Evolutionary conservation across 75 land plant genomes (phyloP), one percentile per base, ranked within the genome.

Genomic region (Picea glauca): DNA sequence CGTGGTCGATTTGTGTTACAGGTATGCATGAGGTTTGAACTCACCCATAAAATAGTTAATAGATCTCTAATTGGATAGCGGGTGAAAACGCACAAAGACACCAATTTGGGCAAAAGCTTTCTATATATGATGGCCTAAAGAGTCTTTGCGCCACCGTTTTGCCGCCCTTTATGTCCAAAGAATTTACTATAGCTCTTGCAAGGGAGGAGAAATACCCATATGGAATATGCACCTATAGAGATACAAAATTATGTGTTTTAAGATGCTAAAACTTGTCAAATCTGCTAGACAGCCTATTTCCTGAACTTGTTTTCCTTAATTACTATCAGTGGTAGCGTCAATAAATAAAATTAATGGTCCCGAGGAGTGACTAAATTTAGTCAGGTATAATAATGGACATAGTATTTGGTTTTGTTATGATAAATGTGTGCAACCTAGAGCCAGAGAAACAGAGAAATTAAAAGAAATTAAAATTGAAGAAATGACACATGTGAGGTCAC

Each of bases 111-210:
- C 9, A 84, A 72, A 80, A 83, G 92, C 77, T 93, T 18, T 94
- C 91, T 58, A 94, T 89, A 13, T 94, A 94, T 80, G 96, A 94
- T 83, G 96, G 94, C 14, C 81, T 85, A 20, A 91, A 83, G 82
- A 84, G 86, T 46, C 84, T 92, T 18, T 91, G 91, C 61, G 91
- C 94, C 14, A 93, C 91, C 56, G 89, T 91, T 31, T 33, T 63
- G 18, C 73, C 91, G 5, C 93, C 94, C 60, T 92, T 92, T 58
- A 76, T 32, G 21, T 78, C 72, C 6, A 92, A 84, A 73, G 91
- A 92, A 63, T 92, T 92, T 60, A 76, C 58, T 13, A 76, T 92
- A 1, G 80, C 75, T 73, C 81, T 92, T n/a, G 13, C 57, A n/a
- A 89, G 88, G 77, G 91, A 90, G 11, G 3, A 26, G 23, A 57